These are phyloP conservation scores for Penicillium subrubescens DNA, from an alignment of 495 filamentous ascomycete genomes.

Conservation along the genomic window DNA sequence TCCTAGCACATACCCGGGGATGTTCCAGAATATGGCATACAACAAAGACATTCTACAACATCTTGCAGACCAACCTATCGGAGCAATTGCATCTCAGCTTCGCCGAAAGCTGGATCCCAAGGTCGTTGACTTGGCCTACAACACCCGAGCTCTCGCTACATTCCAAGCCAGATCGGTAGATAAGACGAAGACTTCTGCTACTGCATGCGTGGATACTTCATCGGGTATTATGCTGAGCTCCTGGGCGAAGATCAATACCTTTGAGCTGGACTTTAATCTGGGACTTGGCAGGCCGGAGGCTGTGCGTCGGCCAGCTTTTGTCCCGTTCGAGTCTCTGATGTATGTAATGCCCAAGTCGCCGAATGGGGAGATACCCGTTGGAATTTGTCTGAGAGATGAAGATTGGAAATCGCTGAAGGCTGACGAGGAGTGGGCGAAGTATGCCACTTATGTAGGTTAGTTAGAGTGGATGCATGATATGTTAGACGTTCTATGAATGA, in stretches of 20 bases:
- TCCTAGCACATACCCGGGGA: slow-evolving; percentile 46
- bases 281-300: slow-evolving; percentile 50
- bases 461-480: background rate
- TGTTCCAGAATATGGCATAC: slow-evolving; percentile 46
- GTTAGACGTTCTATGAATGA: background rate
- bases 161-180: slow-evolving; percentile 34
- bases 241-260: slow-evolving; percentile 52
- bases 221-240: slow-evolving; percentile 55
- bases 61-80: slow-evolving; percentile 38
- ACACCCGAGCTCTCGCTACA: slow-evolving; percentile 47
- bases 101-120: slow-evolving; percentile 45
- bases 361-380: slow-evolving; percentile 43
- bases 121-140: slow-evolving; percentile 32
- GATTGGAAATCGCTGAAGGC: slow-evolving; percentile 41
- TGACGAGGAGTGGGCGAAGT: slow-evolving; percentile 41
- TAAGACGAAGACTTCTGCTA: slow-evolving; percentile 31
- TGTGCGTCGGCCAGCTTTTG: slow-evolving; percentile 52
- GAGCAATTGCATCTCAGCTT: slow-evolving; percentile 43
- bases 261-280: slow-evolving; percentile 50
- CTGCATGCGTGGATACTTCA: slow-evolving; percentile 31
- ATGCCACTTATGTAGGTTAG: slow-evolving; percentile 37
- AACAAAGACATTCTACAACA: slow-evolving; percentile 32
- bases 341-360: slow-evolving; percentile 48
- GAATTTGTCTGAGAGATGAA: slow-evolving; percentile 48
- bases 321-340: slow-evolving; percentile 47